Evolutionary conservation across 305 asterid genomes (phyloP), one percentile per base, ranked within the genome.

Genomic region (Solanum hybrid): DNA sequence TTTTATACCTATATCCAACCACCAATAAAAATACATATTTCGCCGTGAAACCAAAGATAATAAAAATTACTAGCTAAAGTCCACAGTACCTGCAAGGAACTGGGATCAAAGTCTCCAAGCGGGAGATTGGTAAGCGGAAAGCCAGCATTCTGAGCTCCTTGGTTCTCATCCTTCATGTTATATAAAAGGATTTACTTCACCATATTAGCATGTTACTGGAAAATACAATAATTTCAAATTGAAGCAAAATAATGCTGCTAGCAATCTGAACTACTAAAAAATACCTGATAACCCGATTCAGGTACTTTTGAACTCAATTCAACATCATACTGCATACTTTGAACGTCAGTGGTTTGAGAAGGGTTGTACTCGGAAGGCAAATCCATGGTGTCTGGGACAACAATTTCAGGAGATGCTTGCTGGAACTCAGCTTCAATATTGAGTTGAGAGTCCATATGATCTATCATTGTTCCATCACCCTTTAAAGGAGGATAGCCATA

Each of bases 1-100:
- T 78, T 19, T 78, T 35, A 78, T 72, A 78, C 24, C 19, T 56
- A 35, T 78, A 78, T 24, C 34, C 56, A 79, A 79, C 85, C 60
- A 79, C 64, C 86, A 79, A 38, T 11, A 79, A 40, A 37, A 79
- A 32, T 7, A 77, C 82, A 77, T 77, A 77, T 34, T 32, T 8
- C 42, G 10, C 10, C 7, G 4, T 34, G 42, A 73, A 77, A 77
- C 81, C 26, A 34, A 77, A 77, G 42, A 32, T 32, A 56, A 77
- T 32, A 32, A 17, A 77, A 34, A 32, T 77, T 77, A 17, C 82
- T 31, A 77, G 42, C 75, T 36, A 87, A 81, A 79, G 87, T 88
- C 87, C 75, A 72, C 87, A 87, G 71, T 92, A 95, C 98, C 99
- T 96, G 98, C 91, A 96, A 95, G 91, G 93, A 85, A 88, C 79